A percentile compares a stretch with the other conserved stretches of the same genome.
Evolutionary conservation across 202 grass and related monocot species (phyloP).

Genomic region (Cymbopogon flexuosus): DNA sequence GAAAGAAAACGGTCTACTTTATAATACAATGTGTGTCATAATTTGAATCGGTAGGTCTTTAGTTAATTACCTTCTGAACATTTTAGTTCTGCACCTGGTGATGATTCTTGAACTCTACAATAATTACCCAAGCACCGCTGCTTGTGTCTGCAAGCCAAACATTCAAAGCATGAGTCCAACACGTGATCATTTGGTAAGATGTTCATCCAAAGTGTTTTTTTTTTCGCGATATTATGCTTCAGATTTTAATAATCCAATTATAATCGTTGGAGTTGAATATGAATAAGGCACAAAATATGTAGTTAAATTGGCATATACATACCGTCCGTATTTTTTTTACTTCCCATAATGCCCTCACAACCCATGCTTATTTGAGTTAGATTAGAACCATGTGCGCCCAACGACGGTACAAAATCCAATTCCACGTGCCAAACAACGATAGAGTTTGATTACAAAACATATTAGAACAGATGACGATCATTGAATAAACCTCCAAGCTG

Average conservation of each 20-base stretch:
- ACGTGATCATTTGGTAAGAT: not conserved
- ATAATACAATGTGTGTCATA: constrained; percentile 1
- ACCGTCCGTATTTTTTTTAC: no score
- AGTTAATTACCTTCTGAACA: constrained; percentile 43
- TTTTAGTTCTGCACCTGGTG: constrained; percentile 8
- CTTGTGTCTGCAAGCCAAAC: constrained; percentile 44
- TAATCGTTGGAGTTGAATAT: not conserved
- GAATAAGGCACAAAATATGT: not conserved
- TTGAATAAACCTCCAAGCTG: no score
- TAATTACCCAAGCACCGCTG: constrained; percentile 39
- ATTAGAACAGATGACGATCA: no score
- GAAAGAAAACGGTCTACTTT: not conserved
- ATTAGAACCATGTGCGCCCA: no score
- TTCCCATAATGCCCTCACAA: not conserved
- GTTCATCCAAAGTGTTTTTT: constrained; percentile 18
- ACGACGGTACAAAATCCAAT: no score
- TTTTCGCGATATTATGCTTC: not conserved
- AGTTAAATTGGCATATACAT: no score
- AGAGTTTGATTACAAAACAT: no score
- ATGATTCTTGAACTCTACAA: constrained; percentile 37
- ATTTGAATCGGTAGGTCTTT: constrained; percentile 10
- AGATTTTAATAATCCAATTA: not conserved
- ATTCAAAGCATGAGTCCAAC: not conserved
- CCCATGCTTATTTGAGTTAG: no score
- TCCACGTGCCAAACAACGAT: no score